Evolutionary conservation across 805 yeast species (phyloP).

Genomic region (Metschnikowia gruessii): DNA sequence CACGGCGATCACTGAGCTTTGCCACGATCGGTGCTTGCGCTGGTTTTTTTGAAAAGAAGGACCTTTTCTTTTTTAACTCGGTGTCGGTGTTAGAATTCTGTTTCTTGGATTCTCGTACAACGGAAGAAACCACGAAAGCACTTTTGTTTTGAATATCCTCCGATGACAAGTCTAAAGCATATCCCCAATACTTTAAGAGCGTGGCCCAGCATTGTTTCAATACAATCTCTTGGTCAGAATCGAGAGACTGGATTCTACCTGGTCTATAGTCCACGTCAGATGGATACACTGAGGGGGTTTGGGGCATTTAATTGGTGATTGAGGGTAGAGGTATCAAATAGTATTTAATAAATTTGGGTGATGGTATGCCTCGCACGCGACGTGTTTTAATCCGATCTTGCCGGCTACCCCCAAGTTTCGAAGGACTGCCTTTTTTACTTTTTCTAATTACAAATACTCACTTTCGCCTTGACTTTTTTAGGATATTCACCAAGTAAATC

Average conservation of each 20-base stretch:
- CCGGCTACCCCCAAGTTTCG: too few species aligned
- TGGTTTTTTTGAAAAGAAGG: conserved; percentile 23
- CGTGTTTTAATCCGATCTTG: not conserved
- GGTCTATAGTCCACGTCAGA: conserved; percentile 28
- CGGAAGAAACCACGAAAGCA: conserved; percentile 32
- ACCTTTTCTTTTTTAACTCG: conserved; percentile 33
- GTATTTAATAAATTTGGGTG: not conserved
- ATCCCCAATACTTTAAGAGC: conserved; percentile 42
- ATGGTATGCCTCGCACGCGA: not conserved
- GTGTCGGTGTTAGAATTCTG: conserved; percentile 8
- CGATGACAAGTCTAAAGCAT: conserved; percentile 30
- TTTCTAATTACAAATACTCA: too few species aligned
- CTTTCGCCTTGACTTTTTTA: too few species aligned
- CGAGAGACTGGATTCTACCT: conserved; percentile 38
- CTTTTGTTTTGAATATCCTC: conserved; percentile 30
- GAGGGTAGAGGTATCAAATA: not conserved
- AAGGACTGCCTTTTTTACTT: too few species aligned
- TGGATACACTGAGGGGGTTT: conserved; percentile 18
- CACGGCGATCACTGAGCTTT: conserved; percentile 24
- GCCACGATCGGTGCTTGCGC: conserved; percentile 14
- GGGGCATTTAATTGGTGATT: not conserved
- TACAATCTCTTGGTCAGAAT: conserved; percentile 20
- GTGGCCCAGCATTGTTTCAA: conserved; percentile 22
- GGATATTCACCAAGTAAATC: too few species aligned
- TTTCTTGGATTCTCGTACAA: conserved; percentile 14